Conservation (phyloP, 2,329 filamentous ascomycete species). For the Arthroderma sp. region DNA sequence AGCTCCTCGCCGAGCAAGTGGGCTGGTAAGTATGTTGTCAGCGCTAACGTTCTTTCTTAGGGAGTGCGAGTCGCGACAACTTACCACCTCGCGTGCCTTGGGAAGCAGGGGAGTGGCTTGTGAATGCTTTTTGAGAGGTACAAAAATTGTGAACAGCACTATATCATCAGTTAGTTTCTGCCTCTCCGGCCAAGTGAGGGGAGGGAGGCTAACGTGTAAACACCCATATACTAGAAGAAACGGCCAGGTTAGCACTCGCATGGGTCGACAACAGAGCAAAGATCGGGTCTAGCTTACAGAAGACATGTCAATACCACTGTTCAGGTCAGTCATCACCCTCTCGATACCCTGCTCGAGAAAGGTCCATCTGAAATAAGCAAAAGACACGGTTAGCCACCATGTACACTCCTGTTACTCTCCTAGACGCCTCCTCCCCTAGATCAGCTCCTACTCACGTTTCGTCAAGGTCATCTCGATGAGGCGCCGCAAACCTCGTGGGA, state of each 20-base stretch:
- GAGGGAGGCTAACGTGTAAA: conserved; percentile 60
- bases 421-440: neutral
- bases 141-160: conserved; percentile 97
- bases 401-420: neutral
- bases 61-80: conserved; percentile 13
- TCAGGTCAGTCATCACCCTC: conserved; percentile 84
- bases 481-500: conserved; percentile 22
- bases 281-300: conserved; percentile 44
- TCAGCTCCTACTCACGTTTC: conserved; percentile 44
- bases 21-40: conserved; percentile 41
- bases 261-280: conserved; percentile 1
- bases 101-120: conserved; percentile 40
- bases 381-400: neutral
- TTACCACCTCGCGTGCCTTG: conserved; percentile 60
- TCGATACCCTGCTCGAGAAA: conserved; percentile 82
- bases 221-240: conserved; percentile 66
- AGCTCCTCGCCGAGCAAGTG: conserved; percentile 92
- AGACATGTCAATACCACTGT: conserved; percentile 85
- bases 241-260: conserved; percentile 7
- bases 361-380: conserved; percentile 54
- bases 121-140: conserved; percentile 84
- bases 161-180: conserved; percentile 11
- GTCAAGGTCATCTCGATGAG: conserved; percentile 47
- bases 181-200: conserved; percentile 10
- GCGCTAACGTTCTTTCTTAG: conserved; percentile 1